Conservation (phyloP, 257 asterid genomes). For the Prunella vulgaris region DNA sequence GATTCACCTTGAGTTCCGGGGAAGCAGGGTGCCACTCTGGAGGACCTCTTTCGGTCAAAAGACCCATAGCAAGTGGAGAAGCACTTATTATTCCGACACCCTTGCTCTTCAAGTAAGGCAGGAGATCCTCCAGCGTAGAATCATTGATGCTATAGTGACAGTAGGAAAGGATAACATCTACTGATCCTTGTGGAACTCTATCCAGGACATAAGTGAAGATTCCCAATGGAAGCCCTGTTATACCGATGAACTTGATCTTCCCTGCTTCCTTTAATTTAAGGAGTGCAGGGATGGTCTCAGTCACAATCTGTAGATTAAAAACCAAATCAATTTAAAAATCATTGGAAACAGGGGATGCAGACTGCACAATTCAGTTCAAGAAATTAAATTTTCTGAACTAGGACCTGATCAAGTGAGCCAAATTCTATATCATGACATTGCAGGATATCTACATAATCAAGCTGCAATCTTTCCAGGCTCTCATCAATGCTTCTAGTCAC, state of each 20-base stretch:
- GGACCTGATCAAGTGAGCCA: constrained; percentile 91
- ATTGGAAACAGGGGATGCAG: too few relatives aligned
- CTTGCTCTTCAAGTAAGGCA: constrained; percentile 91
- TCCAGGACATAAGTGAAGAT: constrained; percentile 77
- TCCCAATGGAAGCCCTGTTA: constrained; percentile 87
- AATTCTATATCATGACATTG: constrained; percentile 96
- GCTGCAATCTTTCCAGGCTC: constrained; percentile 96
- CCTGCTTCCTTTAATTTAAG: constrained; percentile 71
- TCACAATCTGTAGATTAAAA: constrained; percentile 66
- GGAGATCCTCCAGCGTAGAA: constrained; percentile 57
- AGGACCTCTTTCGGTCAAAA: constrained; percentile 85
- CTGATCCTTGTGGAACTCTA: constrained; percentile 72
- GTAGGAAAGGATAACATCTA: constrained; percentile 87
- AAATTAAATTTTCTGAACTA: background rate
- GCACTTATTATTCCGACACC: constrained; percentile 95
- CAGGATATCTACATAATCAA: constrained; percentile 89
- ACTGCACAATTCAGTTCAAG: background rate
- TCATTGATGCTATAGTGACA: constrained; percentile 88
- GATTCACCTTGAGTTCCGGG: constrained; percentile 71
- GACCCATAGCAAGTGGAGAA: constrained; percentile 97
- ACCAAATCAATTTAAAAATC: background rate
- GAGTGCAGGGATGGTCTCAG: constrained; percentile 92
- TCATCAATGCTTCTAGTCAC: constrained; percentile 88
- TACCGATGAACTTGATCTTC: constrained; percentile 81
- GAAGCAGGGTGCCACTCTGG: constrained; percentile 99